Conservation (phyloP, 192 early-diverging fungal genomes). For the Diversispora eburnea region DNA sequence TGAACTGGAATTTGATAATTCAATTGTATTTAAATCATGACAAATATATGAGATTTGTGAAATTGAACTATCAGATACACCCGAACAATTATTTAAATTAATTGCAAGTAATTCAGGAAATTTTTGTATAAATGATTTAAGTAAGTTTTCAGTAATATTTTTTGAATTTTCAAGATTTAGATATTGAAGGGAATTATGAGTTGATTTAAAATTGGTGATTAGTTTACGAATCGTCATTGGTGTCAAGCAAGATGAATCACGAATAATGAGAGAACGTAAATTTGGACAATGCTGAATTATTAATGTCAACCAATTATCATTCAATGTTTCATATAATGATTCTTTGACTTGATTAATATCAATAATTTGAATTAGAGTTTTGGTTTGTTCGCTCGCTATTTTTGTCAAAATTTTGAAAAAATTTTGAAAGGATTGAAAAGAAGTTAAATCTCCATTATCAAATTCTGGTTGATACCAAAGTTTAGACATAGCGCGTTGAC, state of each 20-base stretch:
- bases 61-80: neutral
- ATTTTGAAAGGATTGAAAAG: neutral
- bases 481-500: neutral
- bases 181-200: neutral
- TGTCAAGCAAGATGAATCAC: neutral
- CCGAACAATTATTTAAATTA: slow-evolving; percentile 3
- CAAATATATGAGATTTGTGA: slow-evolving; percentile 14
- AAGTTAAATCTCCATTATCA: neutral
- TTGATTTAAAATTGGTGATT: neutral
- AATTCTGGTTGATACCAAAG: slow-evolving; percentile 1
- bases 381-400: neutral
- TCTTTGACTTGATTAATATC: slow-evolving; percentile 8
- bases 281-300: neutral
- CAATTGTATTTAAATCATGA: neutral
- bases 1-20: slow-evolving; percentile 3
- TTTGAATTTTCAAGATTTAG: neutral
- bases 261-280: slow-evolving; percentile 1
- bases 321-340: slow-evolving; percentile 2
- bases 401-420: neutral
- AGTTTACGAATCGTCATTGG: slow-evolving; percentile 4
- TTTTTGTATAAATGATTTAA: slow-evolving; percentile 7
- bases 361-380: neutral
- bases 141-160: neutral
- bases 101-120: neutral
- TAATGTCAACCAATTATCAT: slow-evolving; percentile 12